Conservation (phyloP, 768 basidiomycete genomes). For the Fomitopsis pulvina region DNA sequence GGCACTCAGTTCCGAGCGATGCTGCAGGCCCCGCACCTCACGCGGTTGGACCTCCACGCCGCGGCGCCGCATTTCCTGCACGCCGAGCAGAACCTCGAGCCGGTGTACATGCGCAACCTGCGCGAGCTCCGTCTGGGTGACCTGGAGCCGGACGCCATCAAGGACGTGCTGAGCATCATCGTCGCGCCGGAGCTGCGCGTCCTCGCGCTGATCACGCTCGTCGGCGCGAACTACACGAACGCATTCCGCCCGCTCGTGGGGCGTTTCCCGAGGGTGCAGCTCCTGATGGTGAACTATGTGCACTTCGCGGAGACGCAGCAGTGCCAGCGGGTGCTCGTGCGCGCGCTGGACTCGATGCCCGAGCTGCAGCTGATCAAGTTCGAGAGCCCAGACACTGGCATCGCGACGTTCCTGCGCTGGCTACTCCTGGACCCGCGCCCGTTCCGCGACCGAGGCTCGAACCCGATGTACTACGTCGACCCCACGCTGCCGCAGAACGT, state of each 20-base stretch:
- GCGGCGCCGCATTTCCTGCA: constrained; percentile 35
- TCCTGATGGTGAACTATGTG: constrained; percentile 47
- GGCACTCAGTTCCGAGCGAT: constrained; percentile 2
- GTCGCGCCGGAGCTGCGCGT: constrained; percentile 51
- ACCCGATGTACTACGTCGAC: too few relatives aligned
- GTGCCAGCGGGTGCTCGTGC: constrained; percentile 30
- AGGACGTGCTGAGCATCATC: constrained; percentile 45
- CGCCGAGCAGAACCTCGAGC: constrained; percentile 16
- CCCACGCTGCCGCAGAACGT: too few relatives aligned
- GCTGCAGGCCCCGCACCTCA: constrained; percentile 31
- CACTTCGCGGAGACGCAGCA: constrained; percentile 25
- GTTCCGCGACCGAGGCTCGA: too few relatives aligned
- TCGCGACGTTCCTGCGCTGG: too few relatives aligned
- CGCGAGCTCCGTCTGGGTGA: constrained; percentile 52
- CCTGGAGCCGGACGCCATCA: constrained; percentile 38
- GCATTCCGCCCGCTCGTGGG: constrained; percentile 41
- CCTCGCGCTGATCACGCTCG: constrained; percentile 50
- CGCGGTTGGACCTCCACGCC: constrained; percentile 53
- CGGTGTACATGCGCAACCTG: constrained; percentile 44
- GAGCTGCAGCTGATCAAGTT: constrained; percentile 27
- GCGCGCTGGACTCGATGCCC: constrained; percentile 56
- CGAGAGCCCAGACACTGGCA: too few relatives aligned
- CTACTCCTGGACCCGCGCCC: not conserved
- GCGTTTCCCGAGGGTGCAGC: constrained; percentile 43
- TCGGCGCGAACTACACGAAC: constrained; percentile 42